Conservation (phyloP, 352 stramenopile genomes). For the Phytophthora sansomeana region DNA sequence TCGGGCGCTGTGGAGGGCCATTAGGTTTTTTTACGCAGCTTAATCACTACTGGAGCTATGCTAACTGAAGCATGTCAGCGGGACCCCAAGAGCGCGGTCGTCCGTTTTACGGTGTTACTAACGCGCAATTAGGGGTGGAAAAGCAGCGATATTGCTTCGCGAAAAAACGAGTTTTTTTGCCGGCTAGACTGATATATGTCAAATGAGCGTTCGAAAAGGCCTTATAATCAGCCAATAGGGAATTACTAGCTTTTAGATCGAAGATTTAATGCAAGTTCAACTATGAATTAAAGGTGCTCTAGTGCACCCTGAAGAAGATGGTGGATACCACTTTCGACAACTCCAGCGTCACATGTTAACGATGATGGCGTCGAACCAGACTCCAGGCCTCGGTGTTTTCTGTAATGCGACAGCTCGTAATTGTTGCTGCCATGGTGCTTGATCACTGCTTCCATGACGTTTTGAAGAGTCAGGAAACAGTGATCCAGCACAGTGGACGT, state of each 20-base stretch:
- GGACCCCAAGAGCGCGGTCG: not conserved
- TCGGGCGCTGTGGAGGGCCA: no score
- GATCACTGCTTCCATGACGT: constrained; percentile 7
- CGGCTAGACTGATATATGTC: not conserved
- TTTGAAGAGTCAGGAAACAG: constrained; percentile 12
- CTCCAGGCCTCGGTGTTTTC: not conserved
- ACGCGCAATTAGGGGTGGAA: no score
- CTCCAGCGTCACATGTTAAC: not conserved
- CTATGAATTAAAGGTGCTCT: constrained; percentile 7
- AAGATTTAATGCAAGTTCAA: not conserved
- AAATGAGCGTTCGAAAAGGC: not conserved
- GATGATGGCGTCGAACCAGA: not conserved
- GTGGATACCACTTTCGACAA: constrained; percentile 9
- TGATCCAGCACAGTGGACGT: no score
- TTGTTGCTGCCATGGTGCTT: constrained; percentile 11
- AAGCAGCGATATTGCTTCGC: no score
- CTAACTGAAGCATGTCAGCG: no score
- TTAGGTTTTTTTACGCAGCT: no score
- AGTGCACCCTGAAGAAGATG: constrained; percentile 12
- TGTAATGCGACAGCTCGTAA: constrained; percentile 15
- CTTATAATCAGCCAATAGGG: not conserved
- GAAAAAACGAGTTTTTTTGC: constrained; percentile 2
- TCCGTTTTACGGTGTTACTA: no score
- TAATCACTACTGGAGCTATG: no score
- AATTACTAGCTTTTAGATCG: not conserved